Evolutionary conservation across 2,329 filamentous ascomycete genomes (phyloP), one percentile per base, ranked within the genome.

Genomic region (Pseudogymnoascus sp.): DNA sequence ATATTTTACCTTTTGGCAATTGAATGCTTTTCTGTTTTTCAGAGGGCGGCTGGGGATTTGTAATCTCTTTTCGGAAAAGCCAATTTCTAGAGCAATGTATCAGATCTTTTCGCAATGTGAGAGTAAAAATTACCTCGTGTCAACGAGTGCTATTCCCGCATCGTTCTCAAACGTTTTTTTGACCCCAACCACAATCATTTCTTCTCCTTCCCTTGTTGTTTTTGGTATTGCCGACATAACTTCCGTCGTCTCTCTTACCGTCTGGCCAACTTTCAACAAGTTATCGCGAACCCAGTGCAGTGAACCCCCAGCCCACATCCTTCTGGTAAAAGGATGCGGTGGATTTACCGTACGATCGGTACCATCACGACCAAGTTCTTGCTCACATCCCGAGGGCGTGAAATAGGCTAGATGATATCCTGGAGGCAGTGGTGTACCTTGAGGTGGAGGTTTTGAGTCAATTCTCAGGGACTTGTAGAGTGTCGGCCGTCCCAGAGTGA

Each of bases 241-340:
- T 61, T 72, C 78, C 1, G 85, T 88, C 23, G 74, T 79, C 73
- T 88, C 86, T 37, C 77, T 79, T 1, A 81, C 81, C 18, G 77
- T 72, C 65, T 86, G 81, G 1, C 83, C 85, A 1, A 87, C 79
- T 1, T 76, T 74, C 63, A 88, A 70, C 16, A 71, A 65, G 66
- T 79, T 77, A 0, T 60, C 62, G 25, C 71, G 67, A 25, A 68
- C 65, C 83, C 84, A 87, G 12, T 71, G 70, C 72, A 88, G 82
- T 62, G 78, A 76, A 0, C 86, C 86, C 1, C 85, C 86, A 0
- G 86, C 86, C 86, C 86, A 88, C 86, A 88, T 88, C 11, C 86
- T 78, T 31, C 85, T 74, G 1, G 83, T 86, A 63, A 87, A 88
- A 0, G 85, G 85, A 2, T 74, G 65, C 0, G 82, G 78, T 0